Evolutionary conservation across 768 basidiomycete species (phyloP), one percentile per base, ranked within the genome.

Genomic region (Suillus subalutaceus): DNA sequence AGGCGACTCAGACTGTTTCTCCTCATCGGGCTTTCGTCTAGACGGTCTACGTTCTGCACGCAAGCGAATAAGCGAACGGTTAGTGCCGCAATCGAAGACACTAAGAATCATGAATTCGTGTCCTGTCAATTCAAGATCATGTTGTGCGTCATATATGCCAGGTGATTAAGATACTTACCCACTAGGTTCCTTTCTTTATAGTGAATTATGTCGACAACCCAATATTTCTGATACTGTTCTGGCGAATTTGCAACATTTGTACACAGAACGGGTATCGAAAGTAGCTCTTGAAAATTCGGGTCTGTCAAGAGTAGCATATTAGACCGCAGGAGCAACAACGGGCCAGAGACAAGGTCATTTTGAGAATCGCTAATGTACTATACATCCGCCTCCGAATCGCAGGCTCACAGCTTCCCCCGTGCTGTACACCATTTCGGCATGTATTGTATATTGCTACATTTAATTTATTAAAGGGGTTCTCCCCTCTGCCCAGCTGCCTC

Each of bases 91-190:
- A 43, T 64, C 53, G 18, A 64, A 64, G 40, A 64, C 26, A 37
- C 40, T 20, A 41, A 64, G 20, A 41, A 64, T 64, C 40, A 64
- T 20, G 63, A 64, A 64, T 64, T 64, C 63, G 52, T 64, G 63
- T 53, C 63, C 63, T 64, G 53, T 64, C 52, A 50, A 53, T 20
- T 46, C 44, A 46, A 46, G 44, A 9, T 23, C 23, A 12, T 46
- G 44, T 48, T 13, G 9, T 23, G 46, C 12, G 4, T 48, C 46
- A n/a, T 56, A 40, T 23, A 38, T 40, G 30, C 15, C 41, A 40
- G 53, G 37, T 30, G 12, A 26, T 43, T 5, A 23, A 23, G n/a
- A 58, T n/a, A 26, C 63, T 64, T 64, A 64, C 63, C 55, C n/a
- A 64, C 63, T 26, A 5, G 3, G 53, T 6, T 35, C 41, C 40